Conservation (phyloP, 2,329 filamentous ascomycete species). For the Immersiporthe knoxdaviesiana region DNA sequence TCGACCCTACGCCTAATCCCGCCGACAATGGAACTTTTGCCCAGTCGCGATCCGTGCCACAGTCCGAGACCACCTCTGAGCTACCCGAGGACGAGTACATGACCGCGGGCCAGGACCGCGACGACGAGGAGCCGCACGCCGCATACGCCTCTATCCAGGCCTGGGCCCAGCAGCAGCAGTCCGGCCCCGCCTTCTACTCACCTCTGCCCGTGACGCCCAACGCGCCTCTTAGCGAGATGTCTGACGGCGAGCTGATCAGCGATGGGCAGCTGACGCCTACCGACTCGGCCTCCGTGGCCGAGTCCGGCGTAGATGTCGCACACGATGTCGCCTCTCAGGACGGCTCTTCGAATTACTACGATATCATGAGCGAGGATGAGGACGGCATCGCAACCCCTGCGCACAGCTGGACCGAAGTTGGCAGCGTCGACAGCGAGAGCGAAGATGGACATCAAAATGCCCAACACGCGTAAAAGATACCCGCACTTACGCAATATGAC, state of each 20-base stretch:
- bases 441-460: constrained; percentile 43
- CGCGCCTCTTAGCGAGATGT: constrained; percentile 53
- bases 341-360: constrained; percentile 49
- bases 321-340: constrained; percentile 46
- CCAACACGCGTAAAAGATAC: constrained; percentile 38
- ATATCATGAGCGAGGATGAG: constrained; percentile 63
- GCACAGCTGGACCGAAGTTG: constrained; percentile 65
- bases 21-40: constrained; percentile 1
- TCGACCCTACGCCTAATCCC: constrained; percentile 8
- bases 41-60: constrained; percentile 35
- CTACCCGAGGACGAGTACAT: constrained; percentile 53
- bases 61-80: constrained; percentile 44
- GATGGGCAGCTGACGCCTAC: constrained; percentile 62
- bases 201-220: constrained; percentile 58
- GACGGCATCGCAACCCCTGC: constrained; percentile 60
- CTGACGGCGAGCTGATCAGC: constrained; percentile 48
- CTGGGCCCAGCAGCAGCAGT: constrained; percentile 59
- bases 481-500: too few species aligned
- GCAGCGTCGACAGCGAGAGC: constrained; percentile 63
- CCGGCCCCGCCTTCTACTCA: constrained; percentile 59
- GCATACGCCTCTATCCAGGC: constrained; percentile 66
- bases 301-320: constrained; percentile 53
- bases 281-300: constrained; percentile 59
- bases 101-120: constrained; percentile 49
- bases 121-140: constrained; percentile 44